Conservation (phyloP, 208 protist genomes). For the Leishmania amazonensis region DNA sequence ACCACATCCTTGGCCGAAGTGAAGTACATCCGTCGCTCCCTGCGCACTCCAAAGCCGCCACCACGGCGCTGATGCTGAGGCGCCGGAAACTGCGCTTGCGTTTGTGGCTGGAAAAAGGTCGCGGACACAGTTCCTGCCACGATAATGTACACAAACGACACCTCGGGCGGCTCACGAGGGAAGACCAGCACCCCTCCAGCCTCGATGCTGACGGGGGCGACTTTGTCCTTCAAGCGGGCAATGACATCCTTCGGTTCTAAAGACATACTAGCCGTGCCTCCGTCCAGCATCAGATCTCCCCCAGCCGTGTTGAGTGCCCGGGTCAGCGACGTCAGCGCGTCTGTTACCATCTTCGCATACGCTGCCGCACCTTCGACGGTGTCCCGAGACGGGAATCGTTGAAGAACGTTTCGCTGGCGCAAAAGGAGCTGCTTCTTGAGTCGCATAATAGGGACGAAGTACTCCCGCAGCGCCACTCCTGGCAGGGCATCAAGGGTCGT, state of each 20-base stretch:
- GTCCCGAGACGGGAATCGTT: constrained; percentile 29
- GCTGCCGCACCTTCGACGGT: constrained; percentile 13
- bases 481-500: constrained; percentile 78
- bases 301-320: constrained; percentile 52
- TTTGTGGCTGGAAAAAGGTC: constrained; percentile 68
- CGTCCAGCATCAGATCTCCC: constrained; percentile 45
- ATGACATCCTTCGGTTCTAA: constrained; percentile 58
- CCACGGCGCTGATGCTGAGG: constrained; percentile 1
- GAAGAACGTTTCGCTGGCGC: constrained; percentile 37
- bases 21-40: constrained; percentile 70
- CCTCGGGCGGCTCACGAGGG: constrained; percentile 72
- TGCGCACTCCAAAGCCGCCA: constrained; percentile 9
- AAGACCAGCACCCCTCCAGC: constrained; percentile 63
- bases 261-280: constrained; percentile 32
- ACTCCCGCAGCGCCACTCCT: constrained; percentile 61
- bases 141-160: constrained; percentile 79
- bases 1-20: constrained; percentile 65
- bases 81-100: constrained; percentile 6
- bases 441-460: constrained; percentile 73
- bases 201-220: constrained; percentile 58
- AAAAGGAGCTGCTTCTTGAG: constrained; percentile 52
- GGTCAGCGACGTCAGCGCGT: constrained; percentile 48
- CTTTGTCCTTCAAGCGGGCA: constrained; percentile 46
- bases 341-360: constrained; percentile 39
- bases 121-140: constrained; percentile 61